phyloP scores from a whole-genome alignment of 192 early-diverging fungal genomes.

The Phycomyces blakesleeanus region DNA sequence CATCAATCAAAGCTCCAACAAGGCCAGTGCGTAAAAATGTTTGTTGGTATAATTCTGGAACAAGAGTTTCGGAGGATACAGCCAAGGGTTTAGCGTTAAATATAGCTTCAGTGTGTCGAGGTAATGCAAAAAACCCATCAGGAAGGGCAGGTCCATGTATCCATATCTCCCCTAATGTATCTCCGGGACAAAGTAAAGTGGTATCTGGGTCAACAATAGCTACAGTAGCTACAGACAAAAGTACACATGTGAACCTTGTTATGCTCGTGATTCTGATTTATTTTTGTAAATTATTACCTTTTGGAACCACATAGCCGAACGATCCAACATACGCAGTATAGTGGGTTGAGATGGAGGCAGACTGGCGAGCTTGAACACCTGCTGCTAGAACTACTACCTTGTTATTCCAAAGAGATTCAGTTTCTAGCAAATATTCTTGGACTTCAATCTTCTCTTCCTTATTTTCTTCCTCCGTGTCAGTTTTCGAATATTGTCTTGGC shows the following conservation, averaged over 20 bases:
- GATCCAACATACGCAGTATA: slow-evolving; percentile 29
- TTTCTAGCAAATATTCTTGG: slow-evolving; percentile 63
- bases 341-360: background rate
- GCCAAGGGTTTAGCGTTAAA: slow-evolving; percentile 62
- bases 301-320: slow-evolving; percentile 52
- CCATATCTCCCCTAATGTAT: slow-evolving; percentile 80
- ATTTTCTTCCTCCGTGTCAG: too few species aligned
- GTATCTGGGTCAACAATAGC: slow-evolving; percentile 80
- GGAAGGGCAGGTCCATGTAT: slow-evolving; percentile 63
- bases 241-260: background rate
- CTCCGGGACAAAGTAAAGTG: slow-evolving; percentile 61
- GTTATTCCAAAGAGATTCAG: slow-evolving; percentile 56
- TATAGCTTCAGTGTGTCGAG: slow-evolving; percentile 66
- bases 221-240: slow-evolving; percentile 44
- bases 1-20: slow-evolving; percentile 62
- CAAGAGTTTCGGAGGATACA: slow-evolving; percentile 38
- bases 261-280: too few species aligned
- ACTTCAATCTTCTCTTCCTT: slow-evolving; percentile 7
- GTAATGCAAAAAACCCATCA: slow-evolving; percentile 70
- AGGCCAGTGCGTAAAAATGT: slow-evolving; percentile 72
- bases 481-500: too few species aligned
- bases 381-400: slow-evolving; percentile 50
- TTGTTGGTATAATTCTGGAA: slow-evolving; percentile 50
- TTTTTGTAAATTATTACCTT: slow-evolving; percentile 33
- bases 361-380: slow-evolving; percentile 31